A percentile compares a stretch with the other conserved stretches of the same genome.
Conservation (phyloP, 2,329 filamentous ascomycete species). For the Neodidymelliopsis sp. region DNA sequence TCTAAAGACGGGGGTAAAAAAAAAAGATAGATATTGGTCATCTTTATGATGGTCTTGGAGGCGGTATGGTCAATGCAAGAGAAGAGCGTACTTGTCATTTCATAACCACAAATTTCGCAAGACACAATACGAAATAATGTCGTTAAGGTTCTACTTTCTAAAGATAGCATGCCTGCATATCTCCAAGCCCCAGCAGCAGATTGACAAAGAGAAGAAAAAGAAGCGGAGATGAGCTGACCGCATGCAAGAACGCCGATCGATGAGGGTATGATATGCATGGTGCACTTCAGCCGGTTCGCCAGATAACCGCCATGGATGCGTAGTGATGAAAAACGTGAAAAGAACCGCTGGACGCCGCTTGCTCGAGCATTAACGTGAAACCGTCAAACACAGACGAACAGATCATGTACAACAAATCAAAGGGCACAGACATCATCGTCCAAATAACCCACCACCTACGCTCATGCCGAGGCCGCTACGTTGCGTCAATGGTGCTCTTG, state of each 20-base stretch:
- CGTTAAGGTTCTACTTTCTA: no score
- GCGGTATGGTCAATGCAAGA: no score
- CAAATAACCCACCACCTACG: conserved; percentile 42
- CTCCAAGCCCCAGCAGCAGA: no score
- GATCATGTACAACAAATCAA: conserved; percentile 5
- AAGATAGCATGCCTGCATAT: no score
- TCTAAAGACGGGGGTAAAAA: no score
- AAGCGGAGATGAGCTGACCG: conserved; percentile 7
- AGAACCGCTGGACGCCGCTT: conserved; percentile 1
- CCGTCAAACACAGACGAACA: conserved; percentile 7
- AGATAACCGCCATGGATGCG: background rate
- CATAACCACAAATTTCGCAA: no score
- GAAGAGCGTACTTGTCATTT: no score
- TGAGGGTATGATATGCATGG: conserved; percentile 21
- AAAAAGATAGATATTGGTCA: no score
- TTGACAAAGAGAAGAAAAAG: no score
- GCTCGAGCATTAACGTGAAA: background rate
- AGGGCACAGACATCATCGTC: conserved; percentile 29
- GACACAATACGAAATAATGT: no score
- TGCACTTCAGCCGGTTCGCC: conserved; percentile 8
- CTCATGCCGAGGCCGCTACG: conserved; percentile 36
- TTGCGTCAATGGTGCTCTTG: conserved; percentile 40
- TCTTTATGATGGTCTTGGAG: no score
- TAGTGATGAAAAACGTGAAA: conserved; percentile 2
- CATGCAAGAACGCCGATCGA: conserved; percentile 19